Percentiles rank a stretch among this genome's conserved stretches.
Conservation (phyloP, 805 yeast genomes). For the Starmerella etchellsii region DNA sequence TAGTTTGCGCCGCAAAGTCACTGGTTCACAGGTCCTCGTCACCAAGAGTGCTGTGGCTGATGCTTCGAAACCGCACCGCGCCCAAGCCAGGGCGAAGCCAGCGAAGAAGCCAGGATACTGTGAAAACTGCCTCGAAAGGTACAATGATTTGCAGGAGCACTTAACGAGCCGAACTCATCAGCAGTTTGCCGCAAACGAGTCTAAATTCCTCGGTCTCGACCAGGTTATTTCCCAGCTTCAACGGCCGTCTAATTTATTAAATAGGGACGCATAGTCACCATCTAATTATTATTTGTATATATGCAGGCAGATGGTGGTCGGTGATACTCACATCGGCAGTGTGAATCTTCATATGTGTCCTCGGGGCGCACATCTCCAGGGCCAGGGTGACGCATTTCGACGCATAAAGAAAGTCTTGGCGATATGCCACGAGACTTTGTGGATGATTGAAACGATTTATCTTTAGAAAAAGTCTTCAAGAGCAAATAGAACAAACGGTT, state of each 20-base stretch:
- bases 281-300: too few relatives aligned
- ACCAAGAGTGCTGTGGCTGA: neutral
- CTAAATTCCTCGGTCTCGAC: constrained; percentile 69
- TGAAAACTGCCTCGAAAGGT: constrained; percentile 81
- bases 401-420: too few relatives aligned
- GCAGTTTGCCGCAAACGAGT: constrained; percentile 58
- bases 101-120: constrained; percentile 60
- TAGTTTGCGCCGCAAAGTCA: constrained; percentile 31
- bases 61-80: neutral
- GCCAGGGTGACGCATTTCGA: too few relatives aligned
- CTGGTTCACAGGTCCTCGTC: neutral
- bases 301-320: too few relatives aligned
- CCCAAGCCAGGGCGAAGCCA: constrained; percentile 4
- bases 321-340: too few relatives aligned
- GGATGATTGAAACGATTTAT: too few relatives aligned
- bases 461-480: too few relatives aligned
- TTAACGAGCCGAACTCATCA: constrained; percentile 56
- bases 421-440: too few relatives aligned
- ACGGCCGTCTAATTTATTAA: constrained; percentile 20
- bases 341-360: too few relatives aligned
- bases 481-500: too few relatives aligned
- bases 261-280: too few relatives aligned
- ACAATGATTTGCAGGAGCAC: constrained; percentile 69
- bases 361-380: too few relatives aligned
- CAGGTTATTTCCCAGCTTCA: constrained; percentile 43